A percentile compares a stretch with the other conserved stretches of the same genome.
Conservation (phyloP, 1,284 basidiomycete species). For the Trametes sp. region DNA sequence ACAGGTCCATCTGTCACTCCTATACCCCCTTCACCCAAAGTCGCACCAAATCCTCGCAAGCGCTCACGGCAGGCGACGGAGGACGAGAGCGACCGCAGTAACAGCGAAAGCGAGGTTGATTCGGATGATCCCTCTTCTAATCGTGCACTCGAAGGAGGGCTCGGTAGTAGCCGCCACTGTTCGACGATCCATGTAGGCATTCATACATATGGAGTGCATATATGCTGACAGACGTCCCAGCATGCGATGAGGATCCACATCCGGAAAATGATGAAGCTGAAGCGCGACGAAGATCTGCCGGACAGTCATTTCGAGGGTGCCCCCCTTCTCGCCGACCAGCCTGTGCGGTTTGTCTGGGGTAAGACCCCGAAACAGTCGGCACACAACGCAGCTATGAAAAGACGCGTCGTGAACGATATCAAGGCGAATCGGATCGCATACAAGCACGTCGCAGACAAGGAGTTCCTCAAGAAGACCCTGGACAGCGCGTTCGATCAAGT, state of each 20-base stretch:
- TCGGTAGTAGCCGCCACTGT: slow-evolving; percentile 67
- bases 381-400: slow-evolving; percentile 75
- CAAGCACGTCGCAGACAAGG: slow-evolving; percentile 65
- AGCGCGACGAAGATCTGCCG: slow-evolving; percentile 63
- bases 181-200: slow-evolving; percentile 67
- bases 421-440: slow-evolving; percentile 61
- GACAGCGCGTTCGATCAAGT: slow-evolving; percentile 73
- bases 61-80: slow-evolving; percentile 43
- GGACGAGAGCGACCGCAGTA: slow-evolving; percentile 27
- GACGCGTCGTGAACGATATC: slow-evolving; percentile 64
- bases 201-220: neutral
- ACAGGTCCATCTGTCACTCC: slow-evolving; percentile 10
- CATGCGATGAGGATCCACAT: slow-evolving; percentile 74
- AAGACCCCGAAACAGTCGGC: slow-evolving; percentile 75
- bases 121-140: slow-evolving; percentile 43
- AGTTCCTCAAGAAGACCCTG: slow-evolving; percentile 68
- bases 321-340: slow-evolving; percentile 50
- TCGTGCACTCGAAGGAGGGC: slow-evolving; percentile 54
- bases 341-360: slow-evolving; percentile 79
- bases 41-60: slow-evolving; percentile 37
- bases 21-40: slow-evolving; percentile 9
- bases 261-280: slow-evolving; percentile 61
- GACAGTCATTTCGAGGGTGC: slow-evolving; percentile 64
- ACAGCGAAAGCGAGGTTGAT: slow-evolving; percentile 40
- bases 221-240: slow-evolving; percentile 45